Base-by-base conservation (phyloP, 352 stramenopile species). In the Bremia lactucae region DNA sequence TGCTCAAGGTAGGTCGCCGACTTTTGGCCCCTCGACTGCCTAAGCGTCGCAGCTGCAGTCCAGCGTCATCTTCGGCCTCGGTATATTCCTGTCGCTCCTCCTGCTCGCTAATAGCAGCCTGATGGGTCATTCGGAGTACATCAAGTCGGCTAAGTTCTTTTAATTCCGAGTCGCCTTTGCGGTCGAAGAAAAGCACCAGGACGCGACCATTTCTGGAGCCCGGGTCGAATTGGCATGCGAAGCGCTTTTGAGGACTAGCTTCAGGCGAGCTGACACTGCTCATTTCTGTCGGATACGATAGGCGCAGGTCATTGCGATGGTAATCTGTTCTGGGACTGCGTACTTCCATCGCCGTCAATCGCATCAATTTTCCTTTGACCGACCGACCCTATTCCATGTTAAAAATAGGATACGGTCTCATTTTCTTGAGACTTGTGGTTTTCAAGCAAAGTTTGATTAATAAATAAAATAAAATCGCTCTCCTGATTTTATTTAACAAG, bases 141-240 rank as follows among this genome's bases (percentile, higher is more conserved):
- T 81, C 68, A 7, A 72, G 21, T 0, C 72, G 62, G n/a, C 62
- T 69, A 53, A 86, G 69, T 31, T 72, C 50, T 24, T 72, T 61
- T 31, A 83, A 67, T 31, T 59, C 66, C 9, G 65, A 63, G 14
- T 79, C 59, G 4, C 72, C 65, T 3, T 74, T 45, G 23, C 45
- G 35, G 45, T 83, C 69, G 40, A 86, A 86, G 3, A 62, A 58
- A 13, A 83, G 51, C 39, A 81, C 61, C n/a, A 62, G 36, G 2
- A 63, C 49, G 25, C 52, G 60, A 7, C 60, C 60, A 7, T 67
- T 70, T 38, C 55, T 66, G 21, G 49, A 53, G 45, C 52, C 59
- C n/a, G 60, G 60, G 26, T 72, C 58, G 35, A 72, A 72, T 31
- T 66, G 54, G 41, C 62, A 72, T 13, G 53, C 50, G 29, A 68